Evolutionary conservation across 2,329 filamentous ascomycete species (phyloP), one percentile per base, ranked within the genome.

Genomic region (Trichoderma sp.): DNA sequence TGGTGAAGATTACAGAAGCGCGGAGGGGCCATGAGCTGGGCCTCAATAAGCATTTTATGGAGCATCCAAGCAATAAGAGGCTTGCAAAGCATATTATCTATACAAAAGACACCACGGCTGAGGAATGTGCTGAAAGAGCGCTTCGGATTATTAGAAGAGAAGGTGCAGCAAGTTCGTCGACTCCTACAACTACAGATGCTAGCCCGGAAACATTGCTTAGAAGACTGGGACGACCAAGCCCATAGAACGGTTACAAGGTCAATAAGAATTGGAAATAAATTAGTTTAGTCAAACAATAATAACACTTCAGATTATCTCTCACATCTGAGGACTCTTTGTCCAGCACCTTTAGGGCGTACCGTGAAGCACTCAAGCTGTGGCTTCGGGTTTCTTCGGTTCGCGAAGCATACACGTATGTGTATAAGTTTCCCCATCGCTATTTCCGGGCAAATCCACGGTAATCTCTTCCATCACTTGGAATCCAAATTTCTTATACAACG

Each of bases 11-110:
- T 28, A 71, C 63, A 24, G 72, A 73, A 30, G 61, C 34, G 12
- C 28, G 68, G 15, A 61, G 68, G 28, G 62, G 69, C 18, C 39
- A 57, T 24, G 43, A 63, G 7, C 34, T 73, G 14, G 63, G 32
- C 1, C 57, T 67, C 32, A 67, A 67, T 30, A 71, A 58, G 56
- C 69, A 71, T 28, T 71, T 73, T 68, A 3, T 73, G 69, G 56
- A 61, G 12, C 72, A 73, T 58, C 53, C 65, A 26, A 73, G 72
- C 24, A 73, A 73, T 8, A 43, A 30, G 15, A 36, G 63, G 30
- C 62, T 73, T 11, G 72, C 69, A 7, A 71, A 73, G 30, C 62
- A 71, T 15, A 56, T 47, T 2, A 36, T 73, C 0, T 67, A 71
- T 36, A 73, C 69, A 3, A 63, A 64, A 34, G 62, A 57, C 18